phyloP scores from a whole-genome alignment of 2,329 filamentous ascomycete species.

The Colletotrichum magnum region DNA sequence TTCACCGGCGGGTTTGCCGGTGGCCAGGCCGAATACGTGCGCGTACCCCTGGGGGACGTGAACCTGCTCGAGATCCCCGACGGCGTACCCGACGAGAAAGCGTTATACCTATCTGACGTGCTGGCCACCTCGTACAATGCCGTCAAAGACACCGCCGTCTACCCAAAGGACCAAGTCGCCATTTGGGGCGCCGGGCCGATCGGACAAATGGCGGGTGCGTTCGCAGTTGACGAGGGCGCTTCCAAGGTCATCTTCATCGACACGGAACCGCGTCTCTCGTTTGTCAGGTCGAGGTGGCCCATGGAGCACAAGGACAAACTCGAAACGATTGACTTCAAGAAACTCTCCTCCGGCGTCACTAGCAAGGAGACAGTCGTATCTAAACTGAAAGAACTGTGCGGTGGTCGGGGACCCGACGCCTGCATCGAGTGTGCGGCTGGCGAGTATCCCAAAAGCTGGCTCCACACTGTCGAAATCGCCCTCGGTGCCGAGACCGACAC shows the following conservation, averaged over 20 bases:
- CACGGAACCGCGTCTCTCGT: conserved; percentile 78
- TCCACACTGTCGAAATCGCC: conserved; percentile 70
- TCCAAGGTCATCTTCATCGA: conserved; percentile 85
- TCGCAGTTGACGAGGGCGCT: conserved; percentile 81
- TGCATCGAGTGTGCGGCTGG: conserved; percentile 76
- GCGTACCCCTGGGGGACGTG: conserved; percentile 84
- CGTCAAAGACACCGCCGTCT: conserved; percentile 87
- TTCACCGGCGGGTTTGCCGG: conserved; percentile 91
- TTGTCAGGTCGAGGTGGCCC: conserved; percentile 73
- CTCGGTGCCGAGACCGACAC: conserved; percentile 86
- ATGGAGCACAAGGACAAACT: conserved; percentile 65
- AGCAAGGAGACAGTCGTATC: conserved; percentile 75
- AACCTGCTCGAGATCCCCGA: conserved; percentile 86
- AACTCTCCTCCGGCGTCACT: conserved; percentile 70
- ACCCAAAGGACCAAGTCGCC: conserved; percentile 81
- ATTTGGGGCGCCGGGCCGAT: conserved; percentile 91
- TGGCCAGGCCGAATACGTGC: conserved; percentile 88
- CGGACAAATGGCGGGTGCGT: conserved; percentile 86
- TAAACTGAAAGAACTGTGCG: conserved; percentile 80
- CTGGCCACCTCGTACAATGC: conserved; percentile 84
- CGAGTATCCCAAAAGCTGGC: conserved; percentile 74
- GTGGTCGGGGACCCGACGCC: conserved; percentile 81
- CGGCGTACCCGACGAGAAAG: conserved; percentile 86
- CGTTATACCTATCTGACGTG: conserved; percentile 85
- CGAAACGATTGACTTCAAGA: conserved; percentile 78